Base-by-base conservation (phyloP, 2,329 filamentous ascomycete genomes). In the Emydomyces testavorans region DNA sequence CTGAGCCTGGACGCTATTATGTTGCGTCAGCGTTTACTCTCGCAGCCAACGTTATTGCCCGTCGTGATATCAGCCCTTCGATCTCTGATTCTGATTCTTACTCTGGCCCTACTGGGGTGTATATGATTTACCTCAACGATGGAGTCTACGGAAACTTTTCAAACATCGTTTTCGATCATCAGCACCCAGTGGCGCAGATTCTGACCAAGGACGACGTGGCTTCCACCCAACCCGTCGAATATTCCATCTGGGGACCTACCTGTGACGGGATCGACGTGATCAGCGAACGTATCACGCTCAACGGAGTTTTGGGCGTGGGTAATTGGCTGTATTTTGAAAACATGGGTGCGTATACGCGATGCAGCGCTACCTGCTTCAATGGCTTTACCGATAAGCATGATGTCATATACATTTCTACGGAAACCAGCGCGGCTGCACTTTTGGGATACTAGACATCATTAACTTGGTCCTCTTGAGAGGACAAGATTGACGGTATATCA, bases 291-390 rank as follows among this genome's bases (percentile, higher is more conserved):
- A 86, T 85, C 65, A 78, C 75, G 53, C 86, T 95, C 60, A 71
- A 79, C 28, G 80, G 84, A 46, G 76, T 83, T 40, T 72, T 98
- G 36, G 82, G 95, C 61, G 85, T 94, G 6, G 92, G 92, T 45
- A 92, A 98, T 66, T 98, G 92, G 92, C 75, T 98, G 47, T 98
- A 94, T 72, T 98, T 98, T 68, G 87, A 95, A 71, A 80, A 94
- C 53, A 98, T 98, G 92, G 92, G 92, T 48, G 90, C 92, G 20
- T 98, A 98, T 69, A 96, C 92, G 58, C 94, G 89, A 75, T 96
- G 90, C 75, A 95, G 88, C 51, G 90, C 92, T 54, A 98, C 92
- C 49, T 82, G 84, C 62, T 98, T 98, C 81, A 98, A 98, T 58
- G 92, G 92, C 54, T 98, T 96, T 70, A 85, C 82, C 47, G 86